phyloP scores from a whole-genome alignment of 768 basidiomycete species.

The Auricularia cornea region DNA sequence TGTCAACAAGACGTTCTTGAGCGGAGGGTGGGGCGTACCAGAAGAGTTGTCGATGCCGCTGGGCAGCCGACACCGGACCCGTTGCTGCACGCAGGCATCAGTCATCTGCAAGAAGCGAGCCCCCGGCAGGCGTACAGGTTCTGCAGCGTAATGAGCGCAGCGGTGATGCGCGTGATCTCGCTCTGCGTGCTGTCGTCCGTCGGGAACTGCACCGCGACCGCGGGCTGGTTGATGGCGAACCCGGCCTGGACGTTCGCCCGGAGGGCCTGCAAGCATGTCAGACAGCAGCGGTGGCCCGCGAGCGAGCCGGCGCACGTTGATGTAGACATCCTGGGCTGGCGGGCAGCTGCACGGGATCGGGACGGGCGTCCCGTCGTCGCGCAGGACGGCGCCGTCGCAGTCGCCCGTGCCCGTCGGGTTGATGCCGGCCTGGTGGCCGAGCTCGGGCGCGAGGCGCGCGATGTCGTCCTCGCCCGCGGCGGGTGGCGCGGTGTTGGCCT shows the following conservation, averaged over 20 bases:
- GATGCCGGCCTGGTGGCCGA: conserved; percentile 45
- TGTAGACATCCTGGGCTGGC: conserved; percentile 44
- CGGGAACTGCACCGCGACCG: conserved; percentile 52
- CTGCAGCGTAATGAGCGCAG: conserved; percentile 61
- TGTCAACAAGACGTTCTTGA: neutral
- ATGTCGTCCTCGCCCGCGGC: neutral
- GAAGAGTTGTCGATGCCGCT: conserved; percentile 53
- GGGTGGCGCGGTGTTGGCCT: neutral
- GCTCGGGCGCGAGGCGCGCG: conserved; percentile 41
- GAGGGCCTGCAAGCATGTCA: conserved; percentile 19
- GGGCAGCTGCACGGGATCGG: conserved; percentile 61
- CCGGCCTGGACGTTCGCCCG: conserved; percentile 53
- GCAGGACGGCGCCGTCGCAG: conserved; percentile 55
- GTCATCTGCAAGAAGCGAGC: neutral
- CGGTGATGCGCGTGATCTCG: conserved; percentile 47
- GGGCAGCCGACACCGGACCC: conserved; percentile 66
- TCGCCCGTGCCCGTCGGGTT: conserved; percentile 55
- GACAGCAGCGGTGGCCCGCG: neutral
- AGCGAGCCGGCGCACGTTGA: conserved; percentile 23
- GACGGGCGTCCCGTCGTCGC: conserved; percentile 46
- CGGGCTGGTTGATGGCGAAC: conserved; percentile 56
- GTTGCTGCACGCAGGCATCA: conserved; percentile 11
- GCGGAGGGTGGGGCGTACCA: neutral
- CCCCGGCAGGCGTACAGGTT: conserved; percentile 32
- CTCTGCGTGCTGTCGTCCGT: conserved; percentile 45